Base-by-base conservation (phyloP, 2,329 filamentous ascomycete genomes). In the Penicillium hesseltinei region DNA sequence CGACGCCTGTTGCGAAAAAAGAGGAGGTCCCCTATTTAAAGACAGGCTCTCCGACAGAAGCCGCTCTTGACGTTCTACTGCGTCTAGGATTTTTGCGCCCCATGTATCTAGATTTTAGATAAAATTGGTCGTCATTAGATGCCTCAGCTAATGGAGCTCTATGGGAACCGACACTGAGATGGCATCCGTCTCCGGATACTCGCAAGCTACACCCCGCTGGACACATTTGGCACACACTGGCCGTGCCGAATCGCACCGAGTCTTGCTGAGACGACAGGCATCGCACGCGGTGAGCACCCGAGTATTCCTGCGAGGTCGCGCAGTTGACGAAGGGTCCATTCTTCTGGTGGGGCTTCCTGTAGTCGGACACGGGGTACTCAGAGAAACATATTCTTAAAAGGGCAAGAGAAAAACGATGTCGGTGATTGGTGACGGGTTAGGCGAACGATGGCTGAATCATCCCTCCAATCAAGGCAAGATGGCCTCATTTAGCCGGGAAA, bases 191-290 rank as follows among this genome's bases (percentile, higher is more conserved):
- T 67, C 64, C 36, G 65, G 63, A 63, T 67, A 66, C 46, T 63
- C 60, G 53, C 65, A 67, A 33, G 62, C 27, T 50, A 66, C 60
- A 36, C 65, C 64, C 38, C 63, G 64, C 49, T 66, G 63, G 19
- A 63, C 45, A 56, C 65, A 67, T 58, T 67, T 67, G 46, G 63
- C 61, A 54, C 65, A 67, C 17, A 63, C 56, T 40, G 65, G 65
- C 31, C 64, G 59, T 13, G 58, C 63, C n/a, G 64, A 66, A 42
- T 67, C 65, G 40, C 65, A 67, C 39, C 65, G 63, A 19, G 65
- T 67, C 60, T 67, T 67, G 56, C 62, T 65, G 31, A 66, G 52
- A 9, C 65, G 64, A 58, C 65, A 67, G 42, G 63, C 63, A 56
- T 67, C 61, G 57, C 65, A 67, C 3, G 65, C 65, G 15, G 62